Conservation (phyloP, 768 basidiomycete species). For the Sistotremastrum suecicum region DNA sequence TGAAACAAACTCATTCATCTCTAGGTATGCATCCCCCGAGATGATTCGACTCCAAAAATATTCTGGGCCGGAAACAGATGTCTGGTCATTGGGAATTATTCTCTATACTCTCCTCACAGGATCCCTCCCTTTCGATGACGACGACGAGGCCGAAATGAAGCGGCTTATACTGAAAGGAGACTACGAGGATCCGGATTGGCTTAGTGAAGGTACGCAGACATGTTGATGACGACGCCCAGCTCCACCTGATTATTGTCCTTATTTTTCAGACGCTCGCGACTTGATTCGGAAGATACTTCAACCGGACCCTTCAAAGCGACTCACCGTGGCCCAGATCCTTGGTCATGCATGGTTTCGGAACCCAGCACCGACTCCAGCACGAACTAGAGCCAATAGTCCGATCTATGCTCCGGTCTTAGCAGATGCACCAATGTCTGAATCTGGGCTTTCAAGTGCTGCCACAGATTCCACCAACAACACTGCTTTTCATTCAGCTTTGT, state of each 20-base stretch:
- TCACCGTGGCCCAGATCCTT: slow-evolving; percentile 74
- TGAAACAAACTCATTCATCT: background rate
- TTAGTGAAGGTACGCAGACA: slow-evolving; percentile 53
- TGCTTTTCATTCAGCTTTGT: slow-evolving; percentile 9
- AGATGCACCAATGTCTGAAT: too few species aligned
- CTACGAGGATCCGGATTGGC: slow-evolving; percentile 88
- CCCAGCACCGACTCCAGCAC: slow-evolving; percentile 4
- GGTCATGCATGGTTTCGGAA: slow-evolving; percentile 74
- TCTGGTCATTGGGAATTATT: slow-evolving; percentile 92
- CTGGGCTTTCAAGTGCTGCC: slow-evolving; percentile 3
- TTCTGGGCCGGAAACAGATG: slow-evolving; percentile 74
- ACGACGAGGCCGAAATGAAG: slow-evolving; percentile 75
- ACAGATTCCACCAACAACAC: slow-evolving; percentile 5
- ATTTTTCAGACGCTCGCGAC: slow-evolving; percentile 60
- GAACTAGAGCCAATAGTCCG: slow-evolving; percentile 2
- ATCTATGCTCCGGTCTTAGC: too few species aligned
- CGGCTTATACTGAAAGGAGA: slow-evolving; percentile 70
- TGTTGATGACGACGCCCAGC: too few species aligned
- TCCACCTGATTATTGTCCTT: too few species aligned
- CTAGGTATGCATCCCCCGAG: slow-evolving; percentile 69
- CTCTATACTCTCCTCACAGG: slow-evolving; percentile 83
- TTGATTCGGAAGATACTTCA: slow-evolving; percentile 66
- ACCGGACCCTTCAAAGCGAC: slow-evolving; percentile 60
- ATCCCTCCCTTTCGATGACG: slow-evolving; percentile 82
- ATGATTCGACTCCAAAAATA: slow-evolving; percentile 85